Percentiles rank a stretch among this genome's conserved stretches.
These are phyloP conservation scores for Nigrospora sphaerica DNA, from an alignment of 2,329 filamentous ascomycete genomes.

Conservation along the genomic window DNA sequence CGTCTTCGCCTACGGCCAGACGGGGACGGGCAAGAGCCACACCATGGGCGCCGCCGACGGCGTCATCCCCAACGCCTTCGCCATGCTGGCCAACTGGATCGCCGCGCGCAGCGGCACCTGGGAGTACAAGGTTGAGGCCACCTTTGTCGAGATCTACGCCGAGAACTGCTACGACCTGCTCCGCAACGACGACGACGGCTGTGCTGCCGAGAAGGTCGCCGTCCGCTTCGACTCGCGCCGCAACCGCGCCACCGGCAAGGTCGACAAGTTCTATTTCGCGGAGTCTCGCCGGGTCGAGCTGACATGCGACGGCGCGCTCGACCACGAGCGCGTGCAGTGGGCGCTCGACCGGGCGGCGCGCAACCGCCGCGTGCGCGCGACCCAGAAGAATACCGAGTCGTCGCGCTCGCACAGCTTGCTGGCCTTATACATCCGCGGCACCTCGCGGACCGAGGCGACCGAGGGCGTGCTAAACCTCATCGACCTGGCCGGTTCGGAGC, in stretches of 20 bases:
- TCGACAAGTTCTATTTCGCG: not conserved
- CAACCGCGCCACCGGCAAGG: not conserved
- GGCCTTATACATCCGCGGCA: not conserved
- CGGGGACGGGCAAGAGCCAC: slow-evolving; percentile 4
- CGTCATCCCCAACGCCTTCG: not conserved
- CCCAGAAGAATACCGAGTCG: slow-evolving; percentile 1
- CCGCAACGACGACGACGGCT: slow-evolving; percentile 48
- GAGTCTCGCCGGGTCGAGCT: not conserved
- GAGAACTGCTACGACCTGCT: slow-evolving; percentile 5
- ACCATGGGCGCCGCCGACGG: slow-evolving; percentile 2
- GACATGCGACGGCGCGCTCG: not conserved
- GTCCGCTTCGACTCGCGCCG: no score
- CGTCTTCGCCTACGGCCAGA: slow-evolving; percentile 5
- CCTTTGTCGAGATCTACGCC: slow-evolving; percentile 2
- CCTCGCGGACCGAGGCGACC: not conserved
- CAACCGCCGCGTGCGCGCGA: slow-evolving; percentile 1
- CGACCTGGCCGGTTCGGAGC: slow-evolving; percentile 4
- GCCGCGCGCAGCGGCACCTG: not conserved
- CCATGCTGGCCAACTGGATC: not conserved
- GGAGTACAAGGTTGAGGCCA: not conserved
- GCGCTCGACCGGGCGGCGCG: not conserved
- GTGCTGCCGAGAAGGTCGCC: slow-evolving; percentile 72
- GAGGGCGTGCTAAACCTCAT: slow-evolving; percentile 3
- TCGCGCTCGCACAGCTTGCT: slow-evolving; percentile 3
- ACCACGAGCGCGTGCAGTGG: not conserved